phyloP scores from a whole-genome alignment of 257 asterid species.

The Asclepias syriaca region DNA sequence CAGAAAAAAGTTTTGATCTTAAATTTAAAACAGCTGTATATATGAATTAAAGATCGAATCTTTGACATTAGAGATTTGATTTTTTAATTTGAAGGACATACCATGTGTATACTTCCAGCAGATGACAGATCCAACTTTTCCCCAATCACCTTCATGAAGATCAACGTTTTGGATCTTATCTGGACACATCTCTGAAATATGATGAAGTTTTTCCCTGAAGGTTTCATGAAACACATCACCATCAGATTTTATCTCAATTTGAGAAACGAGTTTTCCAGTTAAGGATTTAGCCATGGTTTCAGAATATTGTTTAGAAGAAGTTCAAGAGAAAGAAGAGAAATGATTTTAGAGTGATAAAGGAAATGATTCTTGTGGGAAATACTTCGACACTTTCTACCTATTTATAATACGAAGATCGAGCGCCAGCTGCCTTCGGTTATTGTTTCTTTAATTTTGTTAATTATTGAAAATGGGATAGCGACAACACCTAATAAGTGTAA shows the following conservation, averaged over 20 bases:
- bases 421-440: no score
- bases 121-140: slow-evolving; percentile 1
- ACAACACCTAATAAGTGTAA: no score
- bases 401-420: background rate
- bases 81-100: background rate
- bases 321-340: background rate
- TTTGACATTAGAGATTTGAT: no score
- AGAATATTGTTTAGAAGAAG: background rate
- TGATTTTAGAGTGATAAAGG: no score
- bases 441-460: no score
- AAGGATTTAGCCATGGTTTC: background rate
- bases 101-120: slow-evolving; percentile 6
- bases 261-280: background rate
- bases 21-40: no score
- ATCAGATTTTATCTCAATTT: slow-evolving; percentile 5
- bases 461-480: no score
- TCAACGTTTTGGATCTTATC: background rate
- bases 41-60: no score
- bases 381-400: background rate
- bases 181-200: slow-evolving; percentile 8
- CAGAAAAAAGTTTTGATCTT: no score
- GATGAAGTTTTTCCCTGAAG: background rate
- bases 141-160: slow-evolving; percentile 10
- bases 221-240: slow-evolving; percentile 17
- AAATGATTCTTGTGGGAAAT: no score